Conservation (phyloP, 305 asterid genomes). For the Fraxinus velutina region DNA sequence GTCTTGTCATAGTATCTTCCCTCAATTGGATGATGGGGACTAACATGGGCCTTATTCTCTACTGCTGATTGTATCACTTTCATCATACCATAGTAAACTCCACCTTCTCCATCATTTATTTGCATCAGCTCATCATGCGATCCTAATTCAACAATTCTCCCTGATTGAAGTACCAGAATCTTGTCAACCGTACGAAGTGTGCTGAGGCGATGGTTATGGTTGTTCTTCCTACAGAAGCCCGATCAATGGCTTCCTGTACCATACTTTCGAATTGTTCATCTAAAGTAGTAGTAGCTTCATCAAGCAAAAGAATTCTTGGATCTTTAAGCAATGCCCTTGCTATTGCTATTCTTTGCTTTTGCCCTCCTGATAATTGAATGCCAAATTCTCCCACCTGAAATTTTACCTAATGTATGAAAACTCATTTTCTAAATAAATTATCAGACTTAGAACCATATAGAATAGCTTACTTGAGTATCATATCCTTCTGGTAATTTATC, state of each 20-base stretch:
- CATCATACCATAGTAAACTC: constrained; percentile 44
- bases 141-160: constrained; percentile 50
- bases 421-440: neutral
- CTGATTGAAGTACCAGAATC: constrained; percentile 53
- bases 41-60: neutral
- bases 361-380: constrained; percentile 63
- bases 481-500: constrained; percentile 50
- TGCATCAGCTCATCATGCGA: constrained; percentile 47
- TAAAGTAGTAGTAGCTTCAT: constrained; percentile 68
- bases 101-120: constrained; percentile 35
- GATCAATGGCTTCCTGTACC: constrained; percentile 59
- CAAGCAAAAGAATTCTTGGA: constrained; percentile 59
- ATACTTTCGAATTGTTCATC: constrained; percentile 56
- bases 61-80: constrained; percentile 33
- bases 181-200: constrained; percentile 46
- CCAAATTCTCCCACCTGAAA: constrained; percentile 62
- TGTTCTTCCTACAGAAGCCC: constrained; percentile 52
- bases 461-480: constrained; percentile 46
- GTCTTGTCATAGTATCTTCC: constrained; percentile 19
- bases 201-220: constrained; percentile 49
- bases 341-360: constrained; percentile 60
- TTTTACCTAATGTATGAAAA: constrained; percentile 4
- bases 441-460: neutral
- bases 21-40: constrained; percentile 7
- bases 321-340: constrained; percentile 62